Evolutionary conservation across 2,329 filamentous ascomycete species (phyloP).

Genomic region (Lasiodiplodia citricola): DNA sequence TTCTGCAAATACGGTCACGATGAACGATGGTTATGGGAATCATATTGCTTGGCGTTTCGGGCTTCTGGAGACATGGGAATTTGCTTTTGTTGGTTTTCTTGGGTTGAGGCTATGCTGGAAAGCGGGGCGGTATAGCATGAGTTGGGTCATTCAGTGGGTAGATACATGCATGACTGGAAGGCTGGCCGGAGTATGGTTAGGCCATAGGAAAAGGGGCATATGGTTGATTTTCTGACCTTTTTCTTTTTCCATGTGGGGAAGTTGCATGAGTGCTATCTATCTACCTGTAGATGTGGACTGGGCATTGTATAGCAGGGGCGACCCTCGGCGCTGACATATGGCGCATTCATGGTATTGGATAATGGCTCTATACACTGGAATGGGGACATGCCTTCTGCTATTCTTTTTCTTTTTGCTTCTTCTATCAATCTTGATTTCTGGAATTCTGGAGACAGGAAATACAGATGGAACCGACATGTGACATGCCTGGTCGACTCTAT

Average conservation of each 20-base stretch:
- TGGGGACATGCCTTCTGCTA: not conserved
- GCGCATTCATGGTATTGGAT: not conserved
- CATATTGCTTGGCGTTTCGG: not conserved
- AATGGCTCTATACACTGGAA: not conserved
- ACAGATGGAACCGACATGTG: too few relatives aligned
- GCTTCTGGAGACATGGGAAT: not conserved
- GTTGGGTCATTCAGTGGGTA: too few relatives aligned
- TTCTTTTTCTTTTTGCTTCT: not conserved
- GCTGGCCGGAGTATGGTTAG: too few relatives aligned
- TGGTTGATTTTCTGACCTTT: too few relatives aligned
- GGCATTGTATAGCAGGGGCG: not conserved
- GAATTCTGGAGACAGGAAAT: too few relatives aligned
- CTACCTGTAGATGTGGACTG: not conserved
- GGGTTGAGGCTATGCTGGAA: not conserved
- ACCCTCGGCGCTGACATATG: too few relatives aligned
- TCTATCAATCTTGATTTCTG: not conserved
- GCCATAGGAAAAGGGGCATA: too few relatives aligned
- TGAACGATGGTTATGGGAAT: not conserved
- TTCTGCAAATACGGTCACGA: slow-evolving; percentile 2
- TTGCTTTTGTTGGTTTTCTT: not conserved
- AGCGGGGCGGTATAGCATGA: too few relatives aligned
- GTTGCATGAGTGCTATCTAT: too few relatives aligned
- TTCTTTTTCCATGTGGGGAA: too few relatives aligned
- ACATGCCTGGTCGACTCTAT: too few relatives aligned
- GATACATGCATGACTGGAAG: too few relatives aligned